Conservation (phyloP, 805 yeast genomes). For the Ogataea saltuana region DNA sequence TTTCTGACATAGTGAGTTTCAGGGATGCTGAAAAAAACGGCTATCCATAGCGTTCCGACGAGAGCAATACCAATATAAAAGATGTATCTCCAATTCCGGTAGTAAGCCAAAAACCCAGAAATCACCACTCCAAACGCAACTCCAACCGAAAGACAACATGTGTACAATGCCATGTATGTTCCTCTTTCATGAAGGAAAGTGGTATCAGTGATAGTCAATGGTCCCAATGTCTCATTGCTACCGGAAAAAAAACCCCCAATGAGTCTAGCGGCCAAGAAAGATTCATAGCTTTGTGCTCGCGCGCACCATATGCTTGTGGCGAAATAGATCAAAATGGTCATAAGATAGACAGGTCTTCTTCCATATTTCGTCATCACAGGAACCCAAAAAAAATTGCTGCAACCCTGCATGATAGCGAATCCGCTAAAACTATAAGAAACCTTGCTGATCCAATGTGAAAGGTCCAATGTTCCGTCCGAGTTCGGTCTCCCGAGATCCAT, state of each 20-base stretch:
- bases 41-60: constrained; percentile 41
- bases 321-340: constrained; percentile 33
- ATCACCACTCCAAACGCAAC: constrained; percentile 57
- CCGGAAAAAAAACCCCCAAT: constrained; percentile 35
- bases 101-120: constrained; percentile 54
- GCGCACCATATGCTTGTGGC: constrained; percentile 36
- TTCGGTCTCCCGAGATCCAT: constrained; percentile 4
- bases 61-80: constrained; percentile 49
- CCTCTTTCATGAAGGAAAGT: constrained; percentile 53
- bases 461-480: constrained; percentile 10
- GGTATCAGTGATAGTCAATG: constrained; percentile 48
- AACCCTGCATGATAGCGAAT: constrained; percentile 35
- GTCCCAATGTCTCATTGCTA: constrained; percentile 48
- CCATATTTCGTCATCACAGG: constrained; percentile 41
- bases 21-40: constrained; percentile 48
- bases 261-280: constrained; percentile 32
- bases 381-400: constrained; percentile 38
- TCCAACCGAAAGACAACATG: constrained; percentile 51
- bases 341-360: constrained; percentile 37
- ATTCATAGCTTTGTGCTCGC: constrained; percentile 30
- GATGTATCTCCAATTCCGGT: constrained; percentile 53
- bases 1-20: constrained; percentile 50
- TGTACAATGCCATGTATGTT: constrained; percentile 47
- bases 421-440: constrained; percentile 12
- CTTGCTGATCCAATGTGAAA: constrained; percentile 8